Evolutionary conservation across 345 rosid genomes (phyloP), one percentile per base, ranked within the genome.

Genomic region (Linum tenue): DNA sequence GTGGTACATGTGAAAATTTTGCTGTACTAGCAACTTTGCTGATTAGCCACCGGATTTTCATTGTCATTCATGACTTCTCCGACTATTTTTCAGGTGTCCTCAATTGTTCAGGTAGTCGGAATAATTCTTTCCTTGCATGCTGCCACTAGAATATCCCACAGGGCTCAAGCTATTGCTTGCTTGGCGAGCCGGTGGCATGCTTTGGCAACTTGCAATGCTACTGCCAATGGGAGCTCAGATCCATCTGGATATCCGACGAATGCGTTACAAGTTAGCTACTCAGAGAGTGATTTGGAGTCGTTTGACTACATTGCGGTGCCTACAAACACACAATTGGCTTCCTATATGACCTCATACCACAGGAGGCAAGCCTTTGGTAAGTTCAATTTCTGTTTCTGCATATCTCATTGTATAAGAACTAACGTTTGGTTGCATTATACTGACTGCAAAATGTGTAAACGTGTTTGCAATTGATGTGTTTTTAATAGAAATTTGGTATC

Each of bases 151-250:
- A 92, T 92, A 68, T 92, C 96, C 17, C 90, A 83, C 57, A 84
- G 98, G 79, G 96, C 98, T 12, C 91, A 85, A 70, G 86, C 81
- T 41, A 71, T 86, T 55, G 88, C 86, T 59, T 81, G 96, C 0
- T 48, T 83, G 63, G 95, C 89, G 11, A 83, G 91, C 71, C 81
- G 82, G 82, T 92, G 98, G 96, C 98, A 92, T 71, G 96, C 96
- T 16, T 57, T 87, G 48, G 88, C 81, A 64, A 89, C 96, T 15
- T 89, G 96, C 51, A 39, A 72, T 37, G 64, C 85, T 7, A 56
- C 66, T 37, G 95, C 82, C 55, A 50, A 79, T 5, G 89, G 80
- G 43, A 85, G 73, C 75, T 76, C 78, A 60, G 92, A 81, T 50
- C 65, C 69, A 48, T 41, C 58, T 10, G 71, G 53, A 48, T 48